Evolutionary conservation across 23 red algal species (phyloP), one percentile per base, ranked within the genome.

Genomic region (Gracilaria domingensis): DNA sequence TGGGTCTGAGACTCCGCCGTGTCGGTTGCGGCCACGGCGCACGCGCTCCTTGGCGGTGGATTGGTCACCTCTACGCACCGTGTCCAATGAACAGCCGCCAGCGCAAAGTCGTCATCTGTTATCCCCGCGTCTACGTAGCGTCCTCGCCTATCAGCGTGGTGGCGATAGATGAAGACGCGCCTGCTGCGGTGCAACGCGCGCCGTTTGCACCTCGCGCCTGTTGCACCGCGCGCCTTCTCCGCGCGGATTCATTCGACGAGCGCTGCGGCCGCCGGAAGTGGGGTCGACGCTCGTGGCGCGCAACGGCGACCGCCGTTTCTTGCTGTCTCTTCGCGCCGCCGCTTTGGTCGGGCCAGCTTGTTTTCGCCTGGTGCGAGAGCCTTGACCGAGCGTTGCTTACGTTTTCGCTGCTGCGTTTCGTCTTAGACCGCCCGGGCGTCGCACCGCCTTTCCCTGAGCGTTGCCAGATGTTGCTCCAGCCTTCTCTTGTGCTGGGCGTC

Each of bases 11-110:
- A n/a, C n/a, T n/a, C n/a, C n/a, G n/a, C n/a, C 56, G 56, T n/a
- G 60, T 20, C 64, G 3, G 64, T 69, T 69, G 64, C 30, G 32
- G 32, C 32, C 64, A 69, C 64, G 64, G 64, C 64, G 64, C 64
- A 25, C 60, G 64, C 64, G 28, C 64, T 16, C 28, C 64, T 34
- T 13, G 0, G 30, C 14, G 25, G 4, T 38, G 4, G 9, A 69
- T 69, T 69, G 64, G 64, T 34, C 33, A 20, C 32, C 4, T 8
- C 32, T 32, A 32, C 16, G 64, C 64, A 13, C 64, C 64, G 64
- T 69, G 64, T 69, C 64, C 64, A 69, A 69, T 69, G 64, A 69
- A 69, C 32, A 32, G 4, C 64, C 1, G 26, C 26, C 64, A 37
- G 29, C 30, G 26, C 32, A 69, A 69, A 17, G 38, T 69, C 8